Evolutionary conservation across 2,329 filamentous ascomycete species (phyloP).

Genomic region (Penicillium sp.): DNA sequence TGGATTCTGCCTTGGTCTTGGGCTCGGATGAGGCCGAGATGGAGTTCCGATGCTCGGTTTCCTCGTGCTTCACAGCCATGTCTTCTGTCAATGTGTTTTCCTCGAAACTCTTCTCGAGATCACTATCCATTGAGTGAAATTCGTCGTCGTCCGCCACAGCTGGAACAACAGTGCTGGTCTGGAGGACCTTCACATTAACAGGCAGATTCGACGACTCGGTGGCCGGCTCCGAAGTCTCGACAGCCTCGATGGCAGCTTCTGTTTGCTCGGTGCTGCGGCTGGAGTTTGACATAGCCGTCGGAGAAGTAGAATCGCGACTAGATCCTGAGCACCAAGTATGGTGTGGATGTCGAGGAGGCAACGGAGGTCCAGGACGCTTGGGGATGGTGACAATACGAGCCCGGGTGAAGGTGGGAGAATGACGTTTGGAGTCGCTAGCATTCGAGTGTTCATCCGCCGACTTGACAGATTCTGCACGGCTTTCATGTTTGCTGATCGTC

Average conservation of each 20-base stretch:
- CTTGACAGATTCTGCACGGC: constrained; percentile 28
- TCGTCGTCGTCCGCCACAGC: constrained; percentile 32
- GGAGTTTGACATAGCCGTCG: constrained; percentile 22
- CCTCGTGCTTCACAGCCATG: background rate
- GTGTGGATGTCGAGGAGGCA: constrained; percentile 67
- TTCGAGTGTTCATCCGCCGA: constrained; percentile 43
- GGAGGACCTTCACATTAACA: constrained; percentile 11
- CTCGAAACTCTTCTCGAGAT: constrained; percentile 22
- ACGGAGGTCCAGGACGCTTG: constrained; percentile 64
- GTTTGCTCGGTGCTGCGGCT: constrained; percentile 24
- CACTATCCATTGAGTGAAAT: constrained; percentile 39
- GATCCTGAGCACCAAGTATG: constrained; percentile 24
- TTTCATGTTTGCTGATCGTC: constrained; percentile 46
- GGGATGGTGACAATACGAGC: constrained; percentile 79
- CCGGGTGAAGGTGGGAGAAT: constrained; percentile 64
- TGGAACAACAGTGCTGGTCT: constrained; percentile 15
- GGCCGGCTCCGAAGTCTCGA: constrained; percentile 18
- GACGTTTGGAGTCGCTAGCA: constrained; percentile 53
- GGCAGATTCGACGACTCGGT: constrained; percentile 9
- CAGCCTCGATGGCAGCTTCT: constrained; percentile 12
- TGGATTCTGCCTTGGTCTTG: too few relatives aligned
- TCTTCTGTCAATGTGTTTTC: background rate
- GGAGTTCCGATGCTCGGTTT: background rate
- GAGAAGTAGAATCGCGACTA: constrained; percentile 21
- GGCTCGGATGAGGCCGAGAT: too few relatives aligned